Evolutionary conservation across 164 flowering plant species (phyloP).

Genomic region (Vitis amurensis): DNA sequence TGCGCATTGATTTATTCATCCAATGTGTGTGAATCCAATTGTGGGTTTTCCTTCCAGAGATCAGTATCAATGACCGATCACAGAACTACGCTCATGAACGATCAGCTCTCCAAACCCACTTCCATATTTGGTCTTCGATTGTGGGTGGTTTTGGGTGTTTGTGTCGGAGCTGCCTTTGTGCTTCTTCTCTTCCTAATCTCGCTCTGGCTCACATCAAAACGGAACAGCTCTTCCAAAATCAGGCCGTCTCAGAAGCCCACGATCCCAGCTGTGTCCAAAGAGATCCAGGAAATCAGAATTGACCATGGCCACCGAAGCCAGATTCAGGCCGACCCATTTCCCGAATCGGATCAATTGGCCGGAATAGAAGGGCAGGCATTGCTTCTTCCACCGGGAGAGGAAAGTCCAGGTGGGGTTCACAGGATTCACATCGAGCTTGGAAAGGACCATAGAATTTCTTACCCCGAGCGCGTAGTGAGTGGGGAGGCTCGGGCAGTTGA

Average conservation of each 20-base stretch:
- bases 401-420: slow-evolving; percentile 29
- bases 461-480: slow-evolving; percentile 41
- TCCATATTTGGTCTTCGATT: slow-evolving; percentile 53
- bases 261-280: slow-evolving; percentile 58
- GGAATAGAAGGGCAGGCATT: slow-evolving; percentile 32
- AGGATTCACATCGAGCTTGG: slow-evolving; percentile 60
- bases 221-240: slow-evolving; percentile 21
- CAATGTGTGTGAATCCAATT: too few relatives aligned
- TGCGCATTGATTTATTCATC: too few relatives aligned
- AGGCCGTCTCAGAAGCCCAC: slow-evolving; percentile 24
- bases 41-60: too few relatives aligned
- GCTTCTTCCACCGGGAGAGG: slow-evolving; percentile 39
- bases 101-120: slow-evolving; percentile 51
- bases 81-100: slow-evolving; percentile 26
- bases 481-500: slow-evolving; percentile 39
- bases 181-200: slow-evolving; percentile 51
- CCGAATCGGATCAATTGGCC: slow-evolving; percentile 28
- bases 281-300: slow-evolving; percentile 52
- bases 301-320: slow-evolving; percentile 29
- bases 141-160: slow-evolving; percentile 55
- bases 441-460: slow-evolving; percentile 52
- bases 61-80: slow-evolving; percentile 23
- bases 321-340: slow-evolving; percentile 34
- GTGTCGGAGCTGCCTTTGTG: slow-evolving; percentile 53
- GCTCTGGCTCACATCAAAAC: slow-evolving; percentile 45